Evolutionary conservation across 768 basidiomycete genomes (phyloP).

Genomic region (Collybiopsis luxurians): DNA sequence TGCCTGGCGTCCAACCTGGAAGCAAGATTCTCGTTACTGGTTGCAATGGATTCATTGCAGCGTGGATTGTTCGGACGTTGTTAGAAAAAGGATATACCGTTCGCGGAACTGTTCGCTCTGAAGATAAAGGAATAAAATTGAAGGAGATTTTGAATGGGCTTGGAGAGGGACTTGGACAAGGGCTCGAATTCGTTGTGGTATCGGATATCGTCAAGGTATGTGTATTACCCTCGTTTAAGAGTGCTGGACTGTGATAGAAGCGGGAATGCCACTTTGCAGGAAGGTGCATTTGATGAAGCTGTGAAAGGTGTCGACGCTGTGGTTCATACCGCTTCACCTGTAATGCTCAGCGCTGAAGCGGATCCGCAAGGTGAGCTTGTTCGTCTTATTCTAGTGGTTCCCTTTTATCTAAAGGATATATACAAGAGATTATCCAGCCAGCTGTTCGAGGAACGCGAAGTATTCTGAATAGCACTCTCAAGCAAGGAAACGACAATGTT

Average conservation of each 20-base stretch:
- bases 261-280: too few relatives aligned
- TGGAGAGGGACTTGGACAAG: slow-evolving; percentile 54
- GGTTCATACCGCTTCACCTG: slow-evolving; percentile 52
- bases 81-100: slow-evolving; percentile 63
- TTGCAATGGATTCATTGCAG: slow-evolving; percentile 38
- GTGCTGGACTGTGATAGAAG: too few relatives aligned
- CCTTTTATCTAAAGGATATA: too few relatives aligned
- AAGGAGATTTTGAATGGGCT: slow-evolving; percentile 54
- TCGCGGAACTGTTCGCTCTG: slow-evolving; percentile 64
- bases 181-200: slow-evolving; percentile 66
- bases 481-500: slow-evolving; percentile 27
- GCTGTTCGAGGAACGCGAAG: slow-evolving; percentile 36
- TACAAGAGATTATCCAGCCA: background rate
- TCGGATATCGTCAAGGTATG: slow-evolving; percentile 61
- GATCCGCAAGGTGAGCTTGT: slow-evolving; percentile 29
- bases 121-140: slow-evolving; percentile 58
- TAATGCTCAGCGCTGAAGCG: slow-evolving; percentile 30
- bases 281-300: slow-evolving; percentile 58
- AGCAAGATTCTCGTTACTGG: slow-evolving; percentile 39
- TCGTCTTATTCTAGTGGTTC: background rate
- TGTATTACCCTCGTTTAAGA: too few relatives aligned
- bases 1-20: slow-evolving; percentile 32
- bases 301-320: slow-evolving; percentile 60
- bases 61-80: slow-evolving; percentile 41
- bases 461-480: slow-evolving; percentile 30